A percentile compares a stretch with the other conserved stretches of the same genome.
phyloP scores from a whole-genome alignment of 2,329 filamentous ascomycete genomes.

The Stagonosporopsis chrysanthemi region DNA sequence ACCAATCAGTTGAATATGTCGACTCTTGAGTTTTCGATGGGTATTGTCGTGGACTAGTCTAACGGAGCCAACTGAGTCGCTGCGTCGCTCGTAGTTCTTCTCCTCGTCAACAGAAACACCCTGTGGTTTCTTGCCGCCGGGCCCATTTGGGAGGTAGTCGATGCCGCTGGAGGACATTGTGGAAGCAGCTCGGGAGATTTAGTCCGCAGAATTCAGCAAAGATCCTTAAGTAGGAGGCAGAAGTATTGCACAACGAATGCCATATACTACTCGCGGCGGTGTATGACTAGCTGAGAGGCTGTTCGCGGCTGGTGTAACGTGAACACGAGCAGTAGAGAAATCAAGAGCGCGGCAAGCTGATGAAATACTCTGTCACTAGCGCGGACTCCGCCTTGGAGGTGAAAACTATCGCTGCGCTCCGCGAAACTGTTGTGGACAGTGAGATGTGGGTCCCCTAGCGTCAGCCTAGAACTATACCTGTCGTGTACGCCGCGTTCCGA shows the following conservation, averaged over 20 bases:
- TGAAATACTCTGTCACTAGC: conserved; percentile 34
- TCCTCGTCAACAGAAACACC: conserved; percentile 32
- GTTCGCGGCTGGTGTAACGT: conserved; percentile 21
- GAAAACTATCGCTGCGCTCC: conserved; percentile 18
- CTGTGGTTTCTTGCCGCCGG: conserved; percentile 20
- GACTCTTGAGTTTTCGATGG: conserved; percentile 55
- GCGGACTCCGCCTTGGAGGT: conserved; percentile 17
- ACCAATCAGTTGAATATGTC: conserved; percentile 58
- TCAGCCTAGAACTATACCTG: conserved; percentile 8
- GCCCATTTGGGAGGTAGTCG: conserved; percentile 33
- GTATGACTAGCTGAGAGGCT: conserved; percentile 9
- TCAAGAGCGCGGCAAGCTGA: conserved; percentile 30
- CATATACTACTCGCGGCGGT: conserved; percentile 34
- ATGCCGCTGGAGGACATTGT: conserved; percentile 48
- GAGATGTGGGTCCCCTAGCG: conserved; percentile 15
- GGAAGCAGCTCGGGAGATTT: conserved; percentile 3
- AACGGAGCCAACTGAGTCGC: conserved; percentile 37
- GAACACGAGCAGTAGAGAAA: conserved; percentile 17
- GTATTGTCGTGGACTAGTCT: conserved; percentile 49
- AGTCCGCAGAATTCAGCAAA: conserved; percentile 31
- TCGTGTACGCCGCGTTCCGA: conserved; percentile 8
- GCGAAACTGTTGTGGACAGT: conserved; percentile 19
- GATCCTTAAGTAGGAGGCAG: conserved; percentile 45
- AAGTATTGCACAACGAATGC: conserved; percentile 45
- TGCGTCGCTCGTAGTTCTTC: conserved; percentile 38